phyloP scores from a whole-genome alignment of 2,329 filamentous ascomycete genomes.

The Microcyclospora pomicola region DNA sequence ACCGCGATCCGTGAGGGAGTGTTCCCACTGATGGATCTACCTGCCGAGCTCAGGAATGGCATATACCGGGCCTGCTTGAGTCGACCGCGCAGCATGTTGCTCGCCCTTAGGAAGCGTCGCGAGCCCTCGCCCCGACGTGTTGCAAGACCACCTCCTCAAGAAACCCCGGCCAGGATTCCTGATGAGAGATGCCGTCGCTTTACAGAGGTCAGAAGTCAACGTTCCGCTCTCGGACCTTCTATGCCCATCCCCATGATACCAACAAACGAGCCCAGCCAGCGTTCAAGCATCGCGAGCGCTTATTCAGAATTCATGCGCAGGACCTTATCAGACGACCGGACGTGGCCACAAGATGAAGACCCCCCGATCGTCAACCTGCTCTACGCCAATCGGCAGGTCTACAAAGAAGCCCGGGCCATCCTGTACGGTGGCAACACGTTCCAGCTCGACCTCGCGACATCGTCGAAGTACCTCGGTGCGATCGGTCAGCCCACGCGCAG shows the following conservation, averaged over 20 bases:
- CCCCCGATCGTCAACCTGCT: conserved; percentile 27
- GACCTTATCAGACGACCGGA: background rate
- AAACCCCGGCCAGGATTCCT: no score
- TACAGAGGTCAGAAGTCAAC: background rate
- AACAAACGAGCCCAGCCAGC: no score
- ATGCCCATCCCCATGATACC: conserved; percentile 3
- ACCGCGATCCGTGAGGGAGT: no score
- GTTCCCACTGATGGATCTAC: conserved; percentile 30
- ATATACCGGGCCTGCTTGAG: conserved; percentile 29
- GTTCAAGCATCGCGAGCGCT: no score
- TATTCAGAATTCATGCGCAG: no score
- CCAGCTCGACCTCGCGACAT: conserved; percentile 25
- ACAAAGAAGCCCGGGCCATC: conserved; percentile 27
- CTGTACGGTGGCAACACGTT: conserved; percentile 30
- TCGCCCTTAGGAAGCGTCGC: conserved; percentile 6
- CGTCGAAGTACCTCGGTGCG: conserved; percentile 24
- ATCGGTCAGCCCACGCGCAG: conserved; percentile 31
- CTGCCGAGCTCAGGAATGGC: conserved; percentile 32
- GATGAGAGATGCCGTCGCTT: background rate
- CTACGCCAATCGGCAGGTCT: conserved; percentile 26
- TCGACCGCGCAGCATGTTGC: conserved; percentile 19
- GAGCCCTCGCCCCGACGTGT: no score
- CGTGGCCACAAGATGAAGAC: conserved; percentile 19
- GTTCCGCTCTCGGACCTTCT: background rate
- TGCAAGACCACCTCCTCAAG: no score